Evolutionary conservation across 1,284 basidiomycete species (phyloP).

Genomic region (Cryptococcus maquisensis): DNA sequence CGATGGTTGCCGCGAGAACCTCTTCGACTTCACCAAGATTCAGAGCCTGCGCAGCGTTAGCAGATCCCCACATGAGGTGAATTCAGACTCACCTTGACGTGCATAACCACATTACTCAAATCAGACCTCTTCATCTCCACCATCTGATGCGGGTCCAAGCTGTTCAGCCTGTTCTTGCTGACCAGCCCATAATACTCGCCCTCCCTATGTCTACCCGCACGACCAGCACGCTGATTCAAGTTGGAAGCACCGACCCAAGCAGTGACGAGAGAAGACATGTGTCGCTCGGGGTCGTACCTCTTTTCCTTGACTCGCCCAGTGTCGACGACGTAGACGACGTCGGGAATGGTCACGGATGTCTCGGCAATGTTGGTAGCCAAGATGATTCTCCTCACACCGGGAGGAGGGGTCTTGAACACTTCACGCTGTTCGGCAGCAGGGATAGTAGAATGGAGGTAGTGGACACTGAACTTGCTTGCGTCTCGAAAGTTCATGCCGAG

Average conservation of each 20-base stretch:
- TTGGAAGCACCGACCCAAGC: slow-evolving; percentile 94
- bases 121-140: slow-evolving; percentile 97
- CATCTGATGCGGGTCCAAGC: slow-evolving; percentile 74
- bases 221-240: slow-evolving; percentile 86
- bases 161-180: slow-evolving; percentile 60
- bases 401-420: slow-evolving; percentile 76
- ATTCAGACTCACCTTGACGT: slow-evolving; percentile 62
- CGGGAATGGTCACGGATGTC: slow-evolving; percentile 92
- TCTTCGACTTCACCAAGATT: slow-evolving; percentile 87
- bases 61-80: neutral
- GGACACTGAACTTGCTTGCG: slow-evolving; percentile 63
- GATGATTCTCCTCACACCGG: slow-evolving; percentile 78
- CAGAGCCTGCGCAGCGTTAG: slow-evolving; percentile 56
- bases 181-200: slow-evolving; percentile 91
- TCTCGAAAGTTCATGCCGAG: slow-evolving; percentile 63
- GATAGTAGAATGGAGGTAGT: slow-evolving; percentile 85
- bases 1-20: slow-evolving; percentile 79
- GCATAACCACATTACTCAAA: slow-evolving; percentile 88
- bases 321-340: slow-evolving; percentile 93
- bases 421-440: slow-evolving; percentile 85
- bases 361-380: slow-evolving; percentile 95
- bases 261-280: slow-evolving; percentile 79
- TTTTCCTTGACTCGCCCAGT: slow-evolving; percentile 85
- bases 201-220: slow-evolving; percentile 85
- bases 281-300: slow-evolving; percentile 81